Evolutionary conservation across 495 filamentous ascomycete species (phyloP).

Genomic region (Annulohypoxylon nitens): DNA sequence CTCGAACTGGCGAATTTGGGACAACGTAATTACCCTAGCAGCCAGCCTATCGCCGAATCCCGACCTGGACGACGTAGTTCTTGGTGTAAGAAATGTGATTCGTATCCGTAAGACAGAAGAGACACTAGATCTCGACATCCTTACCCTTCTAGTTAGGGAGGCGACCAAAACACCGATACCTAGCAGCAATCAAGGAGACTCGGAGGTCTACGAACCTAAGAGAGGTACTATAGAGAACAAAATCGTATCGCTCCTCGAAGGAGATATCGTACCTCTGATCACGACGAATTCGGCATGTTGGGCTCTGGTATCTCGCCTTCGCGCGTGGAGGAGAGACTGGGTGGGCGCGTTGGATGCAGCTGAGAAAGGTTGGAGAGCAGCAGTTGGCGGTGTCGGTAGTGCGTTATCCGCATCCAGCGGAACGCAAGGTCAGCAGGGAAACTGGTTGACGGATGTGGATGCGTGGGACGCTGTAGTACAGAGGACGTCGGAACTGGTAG

Average conservation of each 20-base stretch:
- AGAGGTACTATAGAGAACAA: slow-evolving; percentile 63
- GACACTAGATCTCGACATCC: slow-evolving; percentile 79
- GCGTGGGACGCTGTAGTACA: slow-evolving; percentile 73
- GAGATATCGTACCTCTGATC: slow-evolving; percentile 81
- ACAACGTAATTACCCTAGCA: slow-evolving; percentile 90
- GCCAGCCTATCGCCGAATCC: slow-evolving; percentile 77
- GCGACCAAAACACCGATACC: slow-evolving; percentile 58
- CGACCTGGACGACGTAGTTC: slow-evolving; percentile 77
- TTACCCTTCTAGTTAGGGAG: slow-evolving; percentile 78
- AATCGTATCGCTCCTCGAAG: slow-evolving; percentile 79
- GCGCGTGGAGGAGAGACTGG: slow-evolving; percentile 75
- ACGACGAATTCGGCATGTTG: slow-evolving; percentile 82
- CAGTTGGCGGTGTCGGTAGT: slow-evolving; percentile 60
- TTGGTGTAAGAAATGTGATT: slow-evolving; percentile 78
- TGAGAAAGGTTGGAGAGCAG: slow-evolving; percentile 89
- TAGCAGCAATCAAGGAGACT: slow-evolving; percentile 57
- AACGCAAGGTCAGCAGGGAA: slow-evolving; percentile 47
- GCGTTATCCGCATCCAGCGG: slow-evolving; percentile 27
- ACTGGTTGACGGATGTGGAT: slow-evolving; percentile 61
- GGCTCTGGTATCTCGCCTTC: slow-evolving; percentile 77
- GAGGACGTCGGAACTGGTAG: slow-evolving; percentile 73
- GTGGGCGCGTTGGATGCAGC: slow-evolving; percentile 80
- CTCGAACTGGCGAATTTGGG: slow-evolving; percentile 91
- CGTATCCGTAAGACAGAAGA: slow-evolving; percentile 80
- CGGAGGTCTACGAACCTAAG: slow-evolving; percentile 55